Conservation (phyloP, 2,329 filamentous ascomycete species). For the Apiospora kogelbergensis region DNA sequence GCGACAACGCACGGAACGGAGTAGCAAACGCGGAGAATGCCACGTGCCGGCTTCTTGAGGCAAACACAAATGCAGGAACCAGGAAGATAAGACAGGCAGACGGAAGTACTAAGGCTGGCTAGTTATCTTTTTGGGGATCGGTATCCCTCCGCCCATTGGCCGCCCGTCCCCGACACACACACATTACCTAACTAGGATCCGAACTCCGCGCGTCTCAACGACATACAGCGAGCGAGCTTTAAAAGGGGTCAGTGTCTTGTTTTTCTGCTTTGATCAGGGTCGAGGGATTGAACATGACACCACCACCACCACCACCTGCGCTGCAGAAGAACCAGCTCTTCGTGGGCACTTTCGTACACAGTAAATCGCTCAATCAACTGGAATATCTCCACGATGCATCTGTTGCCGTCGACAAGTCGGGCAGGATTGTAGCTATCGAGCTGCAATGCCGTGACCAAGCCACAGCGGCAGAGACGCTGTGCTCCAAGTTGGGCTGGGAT, state of each 20-base stretch:
- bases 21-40: neutral
- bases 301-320: constrained; percentile 15
- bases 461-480: constrained; percentile 33
- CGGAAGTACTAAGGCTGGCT: too few relatives aligned
- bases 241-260: neutral
- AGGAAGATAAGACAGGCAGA: neutral
- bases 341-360: constrained; percentile 56
- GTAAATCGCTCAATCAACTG: constrained; percentile 46
- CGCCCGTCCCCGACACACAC: neutral
- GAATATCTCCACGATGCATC: constrained; percentile 51
- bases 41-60: neutral
- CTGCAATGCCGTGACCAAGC: constrained; percentile 28
- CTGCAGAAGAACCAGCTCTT: constrained; percentile 44
- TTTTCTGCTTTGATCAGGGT: neutral
- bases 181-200: neutral
- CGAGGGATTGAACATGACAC: constrained; percentile 19
- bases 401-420: constrained; percentile 48
- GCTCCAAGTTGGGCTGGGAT: constrained; percentile 47
- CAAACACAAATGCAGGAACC: neutral
- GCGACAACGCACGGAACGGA: too few relatives aligned
- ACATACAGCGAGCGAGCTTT: too few relatives aligned
- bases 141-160: neutral
- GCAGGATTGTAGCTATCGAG: constrained; percentile 52
- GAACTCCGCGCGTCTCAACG: too few relatives aligned
- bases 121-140: neutral